phyloP scores from a whole-genome alignment of 768 basidiomycete species.

The Podaxis sp. region DNA sequence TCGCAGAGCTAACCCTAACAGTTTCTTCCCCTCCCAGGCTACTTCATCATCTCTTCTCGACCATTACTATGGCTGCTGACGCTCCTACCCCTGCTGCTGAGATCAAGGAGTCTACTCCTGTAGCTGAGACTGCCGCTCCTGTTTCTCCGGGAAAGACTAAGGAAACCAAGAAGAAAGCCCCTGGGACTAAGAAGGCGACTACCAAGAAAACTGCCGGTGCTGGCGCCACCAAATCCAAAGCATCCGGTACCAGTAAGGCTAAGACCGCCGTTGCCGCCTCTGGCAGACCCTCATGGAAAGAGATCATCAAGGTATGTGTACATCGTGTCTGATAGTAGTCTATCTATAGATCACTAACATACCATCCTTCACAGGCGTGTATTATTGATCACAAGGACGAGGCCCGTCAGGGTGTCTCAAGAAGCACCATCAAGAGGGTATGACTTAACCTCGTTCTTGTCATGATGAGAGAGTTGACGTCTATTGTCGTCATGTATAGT shows the following conservation, averaged over 20 bases:
- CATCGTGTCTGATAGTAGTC: background rate
- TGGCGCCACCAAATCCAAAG: constrained; percentile 32
- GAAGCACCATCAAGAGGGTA: constrained; percentile 81
- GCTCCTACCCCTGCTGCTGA: constrained; percentile 14
- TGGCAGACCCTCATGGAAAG: constrained; percentile 53
- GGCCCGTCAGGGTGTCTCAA: constrained; percentile 70
- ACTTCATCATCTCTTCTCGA: constrained; percentile 14
- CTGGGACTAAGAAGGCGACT: constrained; percentile 22
- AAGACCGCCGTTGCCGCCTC: constrained; percentile 24
- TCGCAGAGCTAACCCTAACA: constrained; percentile 15
- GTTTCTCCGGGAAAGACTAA: constrained; percentile 18
- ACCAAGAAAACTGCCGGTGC: constrained; percentile 29
- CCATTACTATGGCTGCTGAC: constrained; percentile 13
- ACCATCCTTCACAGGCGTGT: constrained; percentile 56
- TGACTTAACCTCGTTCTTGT: constrained; percentile 20
- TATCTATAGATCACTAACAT: constrained; percentile 6
- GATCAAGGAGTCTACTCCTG: constrained; percentile 22
- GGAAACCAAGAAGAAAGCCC: constrained; percentile 17
- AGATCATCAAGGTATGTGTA: constrained; percentile 47
- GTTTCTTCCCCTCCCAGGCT: constrained; percentile 19
- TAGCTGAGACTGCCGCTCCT: constrained; percentile 21
- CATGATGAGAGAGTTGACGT: constrained; percentile 12
- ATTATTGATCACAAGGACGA: constrained; percentile 67
- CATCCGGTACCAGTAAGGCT: constrained; percentile 28
- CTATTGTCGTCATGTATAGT: constrained; percentile 43